Conservation (phyloP, 805 yeast species). For the Yarrowia osloensis region DNA sequence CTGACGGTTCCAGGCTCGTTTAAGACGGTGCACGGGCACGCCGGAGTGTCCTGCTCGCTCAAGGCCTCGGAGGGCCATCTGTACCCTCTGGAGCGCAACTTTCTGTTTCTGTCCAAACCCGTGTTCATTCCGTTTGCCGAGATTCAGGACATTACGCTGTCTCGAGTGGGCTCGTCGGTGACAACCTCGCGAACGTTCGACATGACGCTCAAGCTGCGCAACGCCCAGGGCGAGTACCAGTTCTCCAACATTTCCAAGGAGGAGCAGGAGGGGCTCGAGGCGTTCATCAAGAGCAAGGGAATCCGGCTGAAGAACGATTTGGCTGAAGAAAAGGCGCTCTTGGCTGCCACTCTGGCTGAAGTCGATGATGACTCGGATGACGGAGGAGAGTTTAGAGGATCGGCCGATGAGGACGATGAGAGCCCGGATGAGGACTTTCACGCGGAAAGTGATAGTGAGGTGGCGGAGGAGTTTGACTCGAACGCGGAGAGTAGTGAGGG, state of each 20-base stretch:
- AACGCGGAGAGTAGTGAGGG: conserved; percentile 49
- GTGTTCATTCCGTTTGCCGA: conserved; percentile 87
- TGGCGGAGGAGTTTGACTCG: conserved; percentile 83
- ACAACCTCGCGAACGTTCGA: conserved; percentile 88
- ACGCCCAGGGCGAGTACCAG: conserved; percentile 67
- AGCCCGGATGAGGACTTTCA: conserved; percentile 80
- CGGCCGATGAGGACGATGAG: conserved; percentile 80
- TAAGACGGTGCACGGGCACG: conserved; percentile 71
- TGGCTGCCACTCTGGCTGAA: conserved; percentile 72
- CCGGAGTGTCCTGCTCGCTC: conserved; percentile 87
- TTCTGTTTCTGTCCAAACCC: conserved; percentile 90
- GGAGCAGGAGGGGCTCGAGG: conserved; percentile 80
- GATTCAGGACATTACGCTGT: conserved; percentile 71
- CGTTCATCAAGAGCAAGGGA: conserved; percentile 73
- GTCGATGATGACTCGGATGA: conserved; percentile 52
- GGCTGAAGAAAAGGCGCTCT: conserved; percentile 77
- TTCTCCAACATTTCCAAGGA: conserved; percentile 89
- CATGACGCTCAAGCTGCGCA: conserved; percentile 71
- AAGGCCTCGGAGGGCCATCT: conserved; percentile 95
- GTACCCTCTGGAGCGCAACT: conserved; percentile 88
- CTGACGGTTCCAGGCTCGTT: conserved; percentile 83
- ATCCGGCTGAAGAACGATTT: conserved; percentile 85
- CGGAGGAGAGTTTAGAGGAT: conserved; percentile 53
- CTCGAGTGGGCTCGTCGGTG: conserved; percentile 82
- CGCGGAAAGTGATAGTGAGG: conserved; percentile 59